phyloP scores from a whole-genome alignment of 345 rosid genomes.

The Bretschneidera sinensis region DNA sequence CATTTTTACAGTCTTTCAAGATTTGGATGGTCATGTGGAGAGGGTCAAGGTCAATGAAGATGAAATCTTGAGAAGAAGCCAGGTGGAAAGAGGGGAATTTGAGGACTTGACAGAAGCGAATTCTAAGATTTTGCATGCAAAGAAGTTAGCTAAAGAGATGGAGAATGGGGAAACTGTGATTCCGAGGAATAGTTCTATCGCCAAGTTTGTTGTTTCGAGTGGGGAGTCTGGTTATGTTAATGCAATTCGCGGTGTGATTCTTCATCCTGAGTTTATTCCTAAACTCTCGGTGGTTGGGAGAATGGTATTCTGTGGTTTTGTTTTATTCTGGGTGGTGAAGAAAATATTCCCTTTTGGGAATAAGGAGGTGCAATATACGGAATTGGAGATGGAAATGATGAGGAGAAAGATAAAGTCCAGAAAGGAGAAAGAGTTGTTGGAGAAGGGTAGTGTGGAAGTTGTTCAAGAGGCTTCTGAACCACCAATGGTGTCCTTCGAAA shows the following conservation, averaged over 20 bases:
- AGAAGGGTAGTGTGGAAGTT: conserved; percentile 54
- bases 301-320: conserved; percentile 40
- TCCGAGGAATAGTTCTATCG: conserved; percentile 58
- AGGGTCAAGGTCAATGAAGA: conserved; percentile 50
- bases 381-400: conserved; percentile 83
- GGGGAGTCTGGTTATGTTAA: conserved; percentile 36
- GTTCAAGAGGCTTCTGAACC: conserved; percentile 33
- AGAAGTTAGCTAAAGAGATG: conserved; percentile 59
- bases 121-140: conserved; percentile 46
- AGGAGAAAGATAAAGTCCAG: conserved; percentile 71
- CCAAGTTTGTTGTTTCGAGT: conserved; percentile 49
- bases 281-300: conserved; percentile 44
- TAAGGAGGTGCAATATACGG: conserved; percentile 38
- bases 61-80: conserved; percentile 48
- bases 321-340: conserved; percentile 50
- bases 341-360: conserved; percentile 31
- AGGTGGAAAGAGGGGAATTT: conserved; percentile 20
- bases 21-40: conserved; percentile 50
- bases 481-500: conserved; percentile 25
- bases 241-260: conserved; percentile 26
- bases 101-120: conserved; percentile 32
- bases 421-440: conserved; percentile 43
- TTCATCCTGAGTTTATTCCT: conserved; percentile 33
- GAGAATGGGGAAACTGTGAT: conserved; percentile 52
- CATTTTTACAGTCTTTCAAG: conserved; percentile 55